A percentile compares a stretch with the other conserved stretches of the same genome.
phyloP scores from a whole-genome alignment of 345 rosid genomes.

The Luvunga scandens region DNA sequence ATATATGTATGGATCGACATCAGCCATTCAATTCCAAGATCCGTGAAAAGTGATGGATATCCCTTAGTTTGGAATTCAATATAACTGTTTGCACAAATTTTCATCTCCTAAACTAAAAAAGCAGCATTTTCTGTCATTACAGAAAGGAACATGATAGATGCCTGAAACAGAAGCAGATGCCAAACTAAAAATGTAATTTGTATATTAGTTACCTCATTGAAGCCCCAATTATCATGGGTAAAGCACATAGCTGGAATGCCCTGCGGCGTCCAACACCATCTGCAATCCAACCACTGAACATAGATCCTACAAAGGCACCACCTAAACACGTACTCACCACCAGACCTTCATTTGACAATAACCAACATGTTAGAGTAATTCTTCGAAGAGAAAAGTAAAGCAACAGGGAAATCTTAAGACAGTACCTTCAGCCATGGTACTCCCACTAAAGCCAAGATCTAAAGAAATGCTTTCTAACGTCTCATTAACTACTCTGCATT shows the following conservation, averaged over 20 bases:
- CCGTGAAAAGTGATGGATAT: background rate
- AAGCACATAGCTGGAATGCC: conserved; percentile 86
- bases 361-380: conserved; percentile 19
- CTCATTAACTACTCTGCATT: conserved; percentile 85
- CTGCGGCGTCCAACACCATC: conserved; percentile 93
- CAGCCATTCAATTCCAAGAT: background rate
- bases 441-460: conserved; percentile 86
- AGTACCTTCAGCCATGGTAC: conserved; percentile 87
- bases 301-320: conserved; percentile 85
- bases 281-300: conserved; percentile 83
- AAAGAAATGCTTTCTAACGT: conserved; percentile 83
- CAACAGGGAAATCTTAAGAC: conserved; percentile 2
- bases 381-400: conserved; percentile 16
- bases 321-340: conserved; percentile 94
- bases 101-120: background rate
- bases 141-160: background rate
- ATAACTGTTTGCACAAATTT: background rate
- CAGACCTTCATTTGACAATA: conserved; percentile 54
- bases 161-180: background rate
- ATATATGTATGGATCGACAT: too few relatives aligned
- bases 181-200: background rate
- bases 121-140: background rate
- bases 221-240: conserved; percentile 88
- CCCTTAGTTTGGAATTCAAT: background rate
- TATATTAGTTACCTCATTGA: conserved; percentile 57